Percentiles rank a stretch among this genome's conserved stretches.
Evolutionary conservation across 148 eudicot genomes (phyloP).

Genomic region (Silene uniflora): DNA sequence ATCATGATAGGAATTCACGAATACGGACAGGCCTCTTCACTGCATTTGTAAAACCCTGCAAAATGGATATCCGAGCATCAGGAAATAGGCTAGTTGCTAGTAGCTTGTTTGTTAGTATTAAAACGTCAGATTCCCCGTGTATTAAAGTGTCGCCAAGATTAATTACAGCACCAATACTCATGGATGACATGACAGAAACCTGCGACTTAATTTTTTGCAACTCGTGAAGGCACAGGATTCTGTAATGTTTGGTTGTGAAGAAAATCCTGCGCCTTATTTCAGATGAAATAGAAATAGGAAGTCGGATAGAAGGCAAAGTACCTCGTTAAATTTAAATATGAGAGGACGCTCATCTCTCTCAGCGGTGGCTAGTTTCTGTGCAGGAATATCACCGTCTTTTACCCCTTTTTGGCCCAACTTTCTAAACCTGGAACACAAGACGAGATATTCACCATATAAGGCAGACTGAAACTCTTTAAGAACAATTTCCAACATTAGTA

Average conservation of each 20-base stretch:
- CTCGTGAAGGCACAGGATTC: not conserved
- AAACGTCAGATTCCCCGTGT: not conserved
- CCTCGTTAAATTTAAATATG: constrained; percentile 95
- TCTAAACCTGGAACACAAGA: constrained; percentile 54
- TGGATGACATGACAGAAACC: not conserved
- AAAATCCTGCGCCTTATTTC: not conserved
- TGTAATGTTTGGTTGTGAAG: not conserved
- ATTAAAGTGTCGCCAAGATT: not conserved
- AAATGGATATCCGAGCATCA: constrained; percentile 10
- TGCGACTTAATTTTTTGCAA: not conserved
- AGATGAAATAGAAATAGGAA: not conserved
- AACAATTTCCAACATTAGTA: not conserved
- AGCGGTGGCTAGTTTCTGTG: constrained; percentile 35
- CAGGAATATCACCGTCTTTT: constrained; percentile 32
- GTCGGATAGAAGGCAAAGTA: constrained; percentile 20
- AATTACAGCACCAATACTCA: not conserved
- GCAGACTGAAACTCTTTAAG: not conserved
- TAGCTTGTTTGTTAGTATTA: not conserved
- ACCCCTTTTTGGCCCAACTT: constrained; percentile 42
- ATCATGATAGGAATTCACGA: constrained; percentile 44
- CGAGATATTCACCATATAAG: not conserved
- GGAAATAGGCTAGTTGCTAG: not conserved
- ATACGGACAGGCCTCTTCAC: constrained; percentile 89
- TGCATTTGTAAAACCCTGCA: constrained; percentile 96
- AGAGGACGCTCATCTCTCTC: constrained; percentile 76